Evolutionary conservation across 1,139 yeast genomes (phyloP), one percentile per base, ranked within the genome.

Genomic region (Zygoascus sp.): DNA sequence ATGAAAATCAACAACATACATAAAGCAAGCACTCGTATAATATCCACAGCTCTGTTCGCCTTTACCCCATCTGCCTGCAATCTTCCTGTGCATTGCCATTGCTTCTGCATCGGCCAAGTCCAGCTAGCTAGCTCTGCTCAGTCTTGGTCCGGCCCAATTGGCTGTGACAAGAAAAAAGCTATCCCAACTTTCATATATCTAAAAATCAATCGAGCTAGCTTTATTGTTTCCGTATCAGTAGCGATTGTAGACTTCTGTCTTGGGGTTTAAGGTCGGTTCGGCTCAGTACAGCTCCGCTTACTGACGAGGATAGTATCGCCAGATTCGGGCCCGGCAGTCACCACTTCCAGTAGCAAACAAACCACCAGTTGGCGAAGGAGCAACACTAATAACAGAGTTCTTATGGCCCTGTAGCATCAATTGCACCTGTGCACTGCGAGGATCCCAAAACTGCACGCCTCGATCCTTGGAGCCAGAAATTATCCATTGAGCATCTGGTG

Each of bases 301-400:
- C 22, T 27, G 21, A n/a, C 43, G 43, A 6, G 63, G 62, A 38
- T 45, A 54, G 53, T 68, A 87, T 64, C 81, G 80, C 98, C 98
- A 92, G 62, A 92, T 85, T 70, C 97, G 79, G 37, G 97, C 97
- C 66, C 90, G 87, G 68, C 96, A 90, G 69, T 92, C 98, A 64
- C 98, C 98, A 67, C 90, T 80, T 52, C 98, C 98, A 15, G 97
- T 90, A 47, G 97, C 98, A 74, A 92, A 92, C 57, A 88, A 81
- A 40, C 83, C 81, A 38, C 88, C 83, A 62, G 81, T 81, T 52
- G 83, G 78, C 40, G 92, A 81, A 17, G 92, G 97, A 39, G 96
- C 92, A 36, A 92, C 97, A 45, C 95, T 83, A 56, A 92, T 92
- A 45, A 92, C 98, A 20, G 96, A 86, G 71, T 92, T 92, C 66